phyloP scores from a whole-genome alignment of 2,329 filamentous ascomycete species.

The Claviceps quebecensis region DNA sequence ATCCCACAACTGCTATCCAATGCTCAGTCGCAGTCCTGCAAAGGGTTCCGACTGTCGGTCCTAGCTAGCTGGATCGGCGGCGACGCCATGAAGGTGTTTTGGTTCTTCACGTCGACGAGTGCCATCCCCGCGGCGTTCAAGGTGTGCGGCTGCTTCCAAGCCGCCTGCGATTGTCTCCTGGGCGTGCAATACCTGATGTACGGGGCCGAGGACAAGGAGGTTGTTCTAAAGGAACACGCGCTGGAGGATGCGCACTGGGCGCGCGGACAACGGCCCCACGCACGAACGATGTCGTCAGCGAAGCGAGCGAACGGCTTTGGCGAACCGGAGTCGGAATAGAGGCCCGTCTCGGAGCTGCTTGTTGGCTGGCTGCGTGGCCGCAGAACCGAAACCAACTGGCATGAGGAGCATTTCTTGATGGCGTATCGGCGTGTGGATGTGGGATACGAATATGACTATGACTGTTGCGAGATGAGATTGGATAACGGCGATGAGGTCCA shows the following conservation, averaged over 20 bases:
- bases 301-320: slow-evolving; percentile 24
- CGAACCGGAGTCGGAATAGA: slow-evolving; percentile 19
- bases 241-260: slow-evolving; percentile 21
- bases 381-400: neutral
- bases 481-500: neutral
- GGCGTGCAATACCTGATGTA: slow-evolving; percentile 64
- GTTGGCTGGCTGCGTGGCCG: slow-evolving; percentile 2
- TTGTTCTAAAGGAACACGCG: slow-evolving; percentile 23
- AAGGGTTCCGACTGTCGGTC: slow-evolving; percentile 64
- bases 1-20: slow-evolving; percentile 68
- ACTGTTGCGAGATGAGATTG: neutral
- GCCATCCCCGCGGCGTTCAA: slow-evolving; percentile 69
- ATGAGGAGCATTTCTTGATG: neutral
- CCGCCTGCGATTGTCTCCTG: slow-evolving; percentile 58
- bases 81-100: slow-evolving; percentile 77
- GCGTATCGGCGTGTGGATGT: neutral
- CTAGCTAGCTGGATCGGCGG: slow-evolving; percentile 66
- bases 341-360: slow-evolving; percentile 3
- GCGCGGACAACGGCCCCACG: slow-evolving; percentile 12
- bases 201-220: slow-evolving; percentile 32
- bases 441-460: neutral
- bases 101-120: slow-evolving; percentile 60
- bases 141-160: slow-evolving; percentile 70
- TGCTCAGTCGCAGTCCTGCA: slow-evolving; percentile 52
- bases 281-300: slow-evolving; percentile 23